Evolutionary conservation across 2,329 filamentous ascomycete species (phyloP), one percentile per base, ranked within the genome.

Genomic region (Fusarium vanettenii): DNA sequence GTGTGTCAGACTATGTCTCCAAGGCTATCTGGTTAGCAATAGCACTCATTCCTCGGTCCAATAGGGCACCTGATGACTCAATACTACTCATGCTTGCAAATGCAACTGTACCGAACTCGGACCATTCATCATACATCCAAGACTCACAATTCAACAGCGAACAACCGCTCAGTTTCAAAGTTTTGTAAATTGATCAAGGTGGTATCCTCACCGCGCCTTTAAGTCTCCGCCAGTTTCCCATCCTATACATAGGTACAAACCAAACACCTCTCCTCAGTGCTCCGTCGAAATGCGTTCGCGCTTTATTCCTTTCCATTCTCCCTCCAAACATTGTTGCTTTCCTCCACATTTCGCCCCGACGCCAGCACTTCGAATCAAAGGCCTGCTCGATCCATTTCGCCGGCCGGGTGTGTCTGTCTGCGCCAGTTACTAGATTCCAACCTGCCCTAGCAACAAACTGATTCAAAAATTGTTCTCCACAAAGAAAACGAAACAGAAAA

Each of bases 341-440:
- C 64, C 67, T 69, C 65, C 63, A 35, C 69, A 55, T 55, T 57
- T 31, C 60, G 67, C 66, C 62, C 73, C 66, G 63, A 74, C 74
- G 64, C 76, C 75, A 68, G 72, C 74, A 71, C 35, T 66, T 48
- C 71, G 77, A 77, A 82, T 80, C 81, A 79, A 80, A 81, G 78
- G 70, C 82, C 81, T 80, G 81, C 81, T 80, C 64, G 76, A 81
- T 81, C 75, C 71, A 67, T 61, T 73, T 68, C 73, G 67, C 72
- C 72, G 56, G 74, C 72, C 67, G 52, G 57, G 66, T 63, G 57
- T 62, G 61, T 67, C 65, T 79, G 61, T 43, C 39, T 43, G 39
- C 77, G 71, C 77, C 77, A 67, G 66, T 72, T 66, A 72, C 75
- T 66, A 78, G 60, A 72, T 73, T 70, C 62, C 72, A 69, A 60